These are phyloP conservation scores for Leccinum boreale DNA, from an alignment of 768 basidiomycete species.

Conservation along the genomic window DNA sequence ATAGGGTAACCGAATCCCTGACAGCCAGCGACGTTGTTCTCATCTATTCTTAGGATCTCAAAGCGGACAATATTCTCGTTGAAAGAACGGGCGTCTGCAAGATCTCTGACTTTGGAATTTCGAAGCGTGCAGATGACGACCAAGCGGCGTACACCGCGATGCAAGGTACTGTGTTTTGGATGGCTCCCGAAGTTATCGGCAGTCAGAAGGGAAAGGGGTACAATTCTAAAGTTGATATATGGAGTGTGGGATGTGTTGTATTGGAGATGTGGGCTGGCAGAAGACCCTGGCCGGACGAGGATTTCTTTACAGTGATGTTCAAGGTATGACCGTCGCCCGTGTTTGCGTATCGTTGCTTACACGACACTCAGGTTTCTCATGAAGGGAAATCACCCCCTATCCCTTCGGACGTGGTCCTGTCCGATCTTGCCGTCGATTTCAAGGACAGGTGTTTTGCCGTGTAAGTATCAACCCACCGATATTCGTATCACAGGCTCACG, in stretches of 20 bases:
- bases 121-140: conserved; percentile 90
- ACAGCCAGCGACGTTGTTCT: conserved; percentile 1
- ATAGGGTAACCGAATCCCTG: conserved; percentile 59
- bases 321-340: conserved; percentile 52
- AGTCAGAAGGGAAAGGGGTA: conserved; percentile 81
- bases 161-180: conserved; percentile 99
- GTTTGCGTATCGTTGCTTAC: not conserved
- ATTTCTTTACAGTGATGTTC: conserved; percentile 90
- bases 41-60: conserved; percentile 66
- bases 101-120: conserved; percentile 98
- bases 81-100: conserved; percentile 92
- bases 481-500: conserved; percentile 1
- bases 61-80: conserved; percentile 97
- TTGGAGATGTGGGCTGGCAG: conserved; percentile 99
- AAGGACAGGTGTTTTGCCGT: conserved; percentile 85
- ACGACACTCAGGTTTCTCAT: conserved; percentile 65
- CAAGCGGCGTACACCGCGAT: conserved; percentile 85
- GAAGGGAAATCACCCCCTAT: conserved; percentile 85
- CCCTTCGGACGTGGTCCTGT: conserved; percentile 76
- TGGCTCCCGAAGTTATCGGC: conserved; percentile 95
- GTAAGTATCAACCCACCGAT: conserved; percentile 40
- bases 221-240: conserved; percentile 96
- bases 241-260: conserved; percentile 98
- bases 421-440: conserved; percentile 79
- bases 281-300: conserved; percentile 90